phyloP scores from a whole-genome alignment of 2,329 filamentous ascomycete species.

The Mycosphaerella arachidis region DNA sequence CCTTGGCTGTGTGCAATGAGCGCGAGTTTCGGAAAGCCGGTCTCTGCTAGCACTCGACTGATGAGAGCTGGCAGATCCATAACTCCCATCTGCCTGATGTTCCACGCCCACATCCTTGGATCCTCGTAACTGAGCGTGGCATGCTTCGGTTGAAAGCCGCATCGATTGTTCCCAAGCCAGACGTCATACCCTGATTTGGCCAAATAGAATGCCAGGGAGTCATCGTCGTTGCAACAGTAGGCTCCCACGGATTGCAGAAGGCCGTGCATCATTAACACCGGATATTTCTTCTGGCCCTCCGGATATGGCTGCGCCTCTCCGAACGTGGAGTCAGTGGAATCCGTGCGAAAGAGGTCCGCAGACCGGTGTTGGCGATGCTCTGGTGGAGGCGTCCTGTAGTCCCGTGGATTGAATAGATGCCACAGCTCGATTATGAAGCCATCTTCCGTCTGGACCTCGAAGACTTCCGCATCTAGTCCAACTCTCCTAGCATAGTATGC shows the following conservation, averaged over 20 bases:
- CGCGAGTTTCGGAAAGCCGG: conserved; percentile 75
- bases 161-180: conserved; percentile 92
- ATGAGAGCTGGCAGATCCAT: conserved; percentile 80
- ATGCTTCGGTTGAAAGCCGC: conserved; percentile 77
- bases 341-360: conserved; percentile 55
- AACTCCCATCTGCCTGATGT: conserved; percentile 88
- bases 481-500: conserved; percentile 83
- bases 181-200: conserved; percentile 91
- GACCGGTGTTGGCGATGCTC: conserved; percentile 52
- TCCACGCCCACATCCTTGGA: conserved; percentile 95
- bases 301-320: conserved; percentile 36
- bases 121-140: conserved; percentile 65
- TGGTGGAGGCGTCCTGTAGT: conserved; percentile 53
- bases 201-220: conserved; percentile 84
- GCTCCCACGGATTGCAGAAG: conserved; percentile 82
- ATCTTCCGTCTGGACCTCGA: conserved; percentile 86
- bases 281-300: conserved; percentile 58
- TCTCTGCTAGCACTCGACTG: conserved; percentile 74
- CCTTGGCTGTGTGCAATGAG: conserved; percentile 87
- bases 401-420: conserved; percentile 81
- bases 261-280: conserved; percentile 82
- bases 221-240: conserved; percentile 85
- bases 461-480: conserved; percentile 77
- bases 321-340: conserved; percentile 18
- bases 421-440: conserved; percentile 85